Evolutionary conservation across 352 stramenopile species (phyloP).

Genomic region (Pythium dissimile): DNA sequence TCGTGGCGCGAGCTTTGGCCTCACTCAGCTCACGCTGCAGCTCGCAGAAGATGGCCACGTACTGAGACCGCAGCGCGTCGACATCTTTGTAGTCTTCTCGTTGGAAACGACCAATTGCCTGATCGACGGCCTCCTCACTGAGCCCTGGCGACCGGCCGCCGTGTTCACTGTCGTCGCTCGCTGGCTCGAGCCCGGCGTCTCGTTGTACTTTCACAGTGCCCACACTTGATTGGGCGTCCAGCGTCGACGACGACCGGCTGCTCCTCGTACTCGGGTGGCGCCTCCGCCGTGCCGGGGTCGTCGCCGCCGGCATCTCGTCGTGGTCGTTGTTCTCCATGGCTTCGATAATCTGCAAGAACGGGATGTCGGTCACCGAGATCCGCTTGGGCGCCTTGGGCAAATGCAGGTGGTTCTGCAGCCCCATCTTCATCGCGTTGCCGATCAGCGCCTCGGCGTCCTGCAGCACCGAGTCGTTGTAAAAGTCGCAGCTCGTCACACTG

Average conservation of each 20-base stretch:
- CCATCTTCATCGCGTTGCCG: conserved; percentile 68
- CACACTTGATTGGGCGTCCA: conserved; percentile 7
- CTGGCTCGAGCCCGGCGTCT: background rate
- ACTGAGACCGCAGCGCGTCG: conserved; percentile 41
- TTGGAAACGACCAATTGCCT: conserved; percentile 49
- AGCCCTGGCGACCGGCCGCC: background rate
- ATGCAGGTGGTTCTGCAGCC: conserved; percentile 50
- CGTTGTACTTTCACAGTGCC: conserved; percentile 5
- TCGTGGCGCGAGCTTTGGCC: conserved; percentile 48
- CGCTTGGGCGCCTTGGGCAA: conserved; percentile 43
- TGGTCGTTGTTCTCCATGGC: conserved; percentile 22
- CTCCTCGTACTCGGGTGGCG: background rate
- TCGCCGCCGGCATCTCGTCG: background rate
- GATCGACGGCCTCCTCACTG: conserved; percentile 32
- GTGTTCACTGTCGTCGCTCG: background rate
- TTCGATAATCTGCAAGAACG: conserved; percentile 68
- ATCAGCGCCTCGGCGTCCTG: conserved; percentile 70
- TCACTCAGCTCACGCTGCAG: conserved; percentile 57
- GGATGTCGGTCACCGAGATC: conserved; percentile 66
- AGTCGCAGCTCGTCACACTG: conserved; percentile 20
- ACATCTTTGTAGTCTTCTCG: conserved; percentile 23
- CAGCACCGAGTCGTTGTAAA: conserved; percentile 50
- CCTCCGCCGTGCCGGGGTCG: background rate
- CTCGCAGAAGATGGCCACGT: conserved; percentile 64
- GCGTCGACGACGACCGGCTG: conserved; percentile 15